Percentiles rank a stretch among this genome's conserved stretches.
Conservation (phyloP, 2,329 filamentous ascomycete genomes). For the Alternaria sp. region DNA sequence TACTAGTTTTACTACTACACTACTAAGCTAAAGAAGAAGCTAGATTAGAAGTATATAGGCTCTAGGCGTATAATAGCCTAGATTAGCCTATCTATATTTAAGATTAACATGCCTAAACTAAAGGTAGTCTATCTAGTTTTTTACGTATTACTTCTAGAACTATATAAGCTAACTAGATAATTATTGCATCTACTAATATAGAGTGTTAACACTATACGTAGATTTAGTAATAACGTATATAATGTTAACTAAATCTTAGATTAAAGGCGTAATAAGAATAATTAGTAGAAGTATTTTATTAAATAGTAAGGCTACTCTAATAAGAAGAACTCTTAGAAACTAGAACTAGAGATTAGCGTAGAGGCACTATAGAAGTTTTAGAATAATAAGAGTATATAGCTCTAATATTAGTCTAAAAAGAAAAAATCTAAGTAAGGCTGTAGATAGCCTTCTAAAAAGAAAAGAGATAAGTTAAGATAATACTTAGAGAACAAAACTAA, state of each 20-base stretch:
- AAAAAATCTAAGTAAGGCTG: not conserved
- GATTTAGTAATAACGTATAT: not conserved
- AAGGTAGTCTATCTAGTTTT: not conserved
- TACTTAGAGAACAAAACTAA: no score
- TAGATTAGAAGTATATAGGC: not conserved
- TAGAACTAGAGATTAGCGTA: not conserved
- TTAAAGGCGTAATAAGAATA: not conserved
- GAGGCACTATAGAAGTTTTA: not conserved
- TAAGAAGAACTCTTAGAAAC: not conserved
- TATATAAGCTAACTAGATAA: not conserved
- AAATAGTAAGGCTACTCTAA: not conserved
- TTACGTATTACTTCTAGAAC: not conserved
- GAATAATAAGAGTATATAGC: not conserved
- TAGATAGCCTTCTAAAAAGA: not conserved
- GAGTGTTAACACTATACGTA: not conserved
- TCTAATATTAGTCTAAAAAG: not conserved
- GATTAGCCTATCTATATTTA: not conserved
- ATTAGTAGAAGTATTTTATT: not conserved
- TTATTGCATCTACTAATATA: not conserved
- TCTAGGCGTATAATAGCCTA: not conserved
- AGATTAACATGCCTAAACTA: not conserved
- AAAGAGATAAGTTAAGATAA: not conserved
- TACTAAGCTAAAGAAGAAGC: not conserved
- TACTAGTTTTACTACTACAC: no score
- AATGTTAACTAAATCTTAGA: not conserved